Evolutionary conservation across 768 basidiomycete species (phyloP).

Genomic region (Mycena rebaudengoi): DNA sequence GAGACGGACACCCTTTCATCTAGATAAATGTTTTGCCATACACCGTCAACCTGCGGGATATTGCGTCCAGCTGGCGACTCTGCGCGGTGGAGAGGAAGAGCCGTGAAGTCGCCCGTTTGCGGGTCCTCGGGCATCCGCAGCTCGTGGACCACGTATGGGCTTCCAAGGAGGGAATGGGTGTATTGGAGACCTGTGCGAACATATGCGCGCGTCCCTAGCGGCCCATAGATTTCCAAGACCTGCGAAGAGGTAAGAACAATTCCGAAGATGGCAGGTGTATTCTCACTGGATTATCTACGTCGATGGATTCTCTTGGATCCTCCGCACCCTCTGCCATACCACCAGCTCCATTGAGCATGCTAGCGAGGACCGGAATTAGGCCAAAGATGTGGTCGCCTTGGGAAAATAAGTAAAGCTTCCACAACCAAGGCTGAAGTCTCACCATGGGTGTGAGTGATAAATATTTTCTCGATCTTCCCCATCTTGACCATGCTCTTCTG

Average conservation of each 20-base stretch:
- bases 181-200: constrained; percentile 72
- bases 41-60: constrained; percentile 63
- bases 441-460: constrained; percentile 93
- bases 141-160: constrained; percentile 85
- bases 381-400: constrained; percentile 90
- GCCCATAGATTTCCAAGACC: constrained; percentile 88
- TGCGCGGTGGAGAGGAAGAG: constrained; percentile 54
- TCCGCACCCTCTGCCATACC: constrained; percentile 64
- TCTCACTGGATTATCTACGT: constrained; percentile 46
- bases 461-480: constrained; percentile 83
- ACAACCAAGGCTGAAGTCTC: constrained; percentile 15
- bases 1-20: constrained; percentile 67
- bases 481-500: constrained; percentile 79
- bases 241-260: constrained; percentile 33
- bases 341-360: constrained; percentile 78
- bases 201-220: constrained; percentile 83
- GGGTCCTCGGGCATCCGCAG: constrained; percentile 73
- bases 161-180: constrained; percentile 72
- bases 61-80: constrained; percentile 73
- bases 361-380: constrained; percentile 71
- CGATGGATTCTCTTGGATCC: constrained; percentile 61
- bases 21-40: constrained; percentile 73
- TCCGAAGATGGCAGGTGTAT: neutral
- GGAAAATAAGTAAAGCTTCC: neutral
- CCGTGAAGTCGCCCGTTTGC: constrained; percentile 54